Conservation (phyloP, 2,329 filamentous ascomycete genomes). For the Chrysosphaeria jannelii region DNA sequence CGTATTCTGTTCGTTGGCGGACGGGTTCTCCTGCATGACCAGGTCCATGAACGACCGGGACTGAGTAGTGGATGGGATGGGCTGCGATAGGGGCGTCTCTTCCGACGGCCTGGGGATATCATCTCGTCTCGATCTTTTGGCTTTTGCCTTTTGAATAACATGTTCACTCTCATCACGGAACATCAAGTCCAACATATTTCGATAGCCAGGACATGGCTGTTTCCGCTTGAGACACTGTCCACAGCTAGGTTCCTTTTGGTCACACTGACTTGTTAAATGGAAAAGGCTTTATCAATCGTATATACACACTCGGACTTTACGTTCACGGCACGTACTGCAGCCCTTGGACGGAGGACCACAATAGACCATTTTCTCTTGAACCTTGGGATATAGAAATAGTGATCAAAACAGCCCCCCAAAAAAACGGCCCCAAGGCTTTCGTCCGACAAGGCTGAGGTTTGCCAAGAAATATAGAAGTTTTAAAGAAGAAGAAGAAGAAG, state of each 20-base stretch:
- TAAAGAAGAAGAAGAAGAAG: neutral
- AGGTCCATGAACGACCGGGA: too few relatives aligned
- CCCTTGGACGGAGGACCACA: slow-evolving; percentile 26
- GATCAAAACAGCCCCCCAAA: neutral
- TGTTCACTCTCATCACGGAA: slow-evolving; percentile 25
- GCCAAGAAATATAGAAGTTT: neutral
- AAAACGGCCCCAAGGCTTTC: too few relatives aligned
- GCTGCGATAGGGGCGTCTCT: too few relatives aligned
- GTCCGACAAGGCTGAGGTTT: neutral
- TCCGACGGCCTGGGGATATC: too few relatives aligned
- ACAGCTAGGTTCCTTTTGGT: slow-evolving; percentile 19
- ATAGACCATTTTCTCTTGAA: slow-evolving; percentile 17
- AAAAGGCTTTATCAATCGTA: too few relatives aligned
- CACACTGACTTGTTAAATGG: too few relatives aligned
- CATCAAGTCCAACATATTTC: slow-evolving; percentile 23
- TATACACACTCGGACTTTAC: slow-evolving; percentile 23
- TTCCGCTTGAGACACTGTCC: slow-evolving; percentile 23
- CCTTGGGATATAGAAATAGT: neutral
- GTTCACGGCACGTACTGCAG: slow-evolving; percentile 22
- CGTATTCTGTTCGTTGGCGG: too few relatives aligned
- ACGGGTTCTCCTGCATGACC: too few relatives aligned
- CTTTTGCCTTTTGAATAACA: slow-evolving; percentile 20
- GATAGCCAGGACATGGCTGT: slow-evolving; percentile 21
- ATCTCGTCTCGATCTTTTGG: slow-evolving; percentile 8
- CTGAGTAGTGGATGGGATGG: too few relatives aligned